Evolutionary conservation across 208 protist species (phyloP).

Genomic region (Polymyxa betae): DNA sequence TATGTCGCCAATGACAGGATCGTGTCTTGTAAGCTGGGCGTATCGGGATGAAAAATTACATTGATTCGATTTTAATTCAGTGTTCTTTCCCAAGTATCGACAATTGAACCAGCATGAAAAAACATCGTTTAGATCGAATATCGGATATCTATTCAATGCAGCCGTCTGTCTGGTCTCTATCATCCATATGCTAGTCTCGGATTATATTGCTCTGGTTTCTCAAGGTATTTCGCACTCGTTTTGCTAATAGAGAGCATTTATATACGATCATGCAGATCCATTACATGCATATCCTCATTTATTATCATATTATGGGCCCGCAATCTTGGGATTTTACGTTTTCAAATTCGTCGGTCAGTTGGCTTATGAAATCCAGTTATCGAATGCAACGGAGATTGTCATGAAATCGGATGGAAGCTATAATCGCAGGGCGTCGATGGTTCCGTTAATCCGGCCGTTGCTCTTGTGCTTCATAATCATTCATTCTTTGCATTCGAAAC

Average conservation of each 20-base stretch:
- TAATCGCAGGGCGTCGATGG: not conserved
- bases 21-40: not conserved
- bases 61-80: not conserved
- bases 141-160: conserved; percentile 25
- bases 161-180: not conserved
- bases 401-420: not conserved
- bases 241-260: not conserved
- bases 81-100: not conserved
- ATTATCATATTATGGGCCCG: conserved; percentile 36
- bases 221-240: not conserved
- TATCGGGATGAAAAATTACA: not conserved
- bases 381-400: not conserved
- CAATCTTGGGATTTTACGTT: not conserved
- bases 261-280: conserved; percentile 10
- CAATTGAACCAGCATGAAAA: not conserved
- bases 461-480: not conserved
- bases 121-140: not conserved
- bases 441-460: not conserved
- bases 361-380: conserved; percentile 20
- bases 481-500: conserved; percentile 11
- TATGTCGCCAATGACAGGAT: not conserved
- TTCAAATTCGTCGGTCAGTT: not conserved
- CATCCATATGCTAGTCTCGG: not conserved
- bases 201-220: not conserved
- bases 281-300: conserved; percentile 25